Evolutionary conservation across 306 rosid genomes (phyloP).

Genomic region (Begonia masoniana): DNA sequence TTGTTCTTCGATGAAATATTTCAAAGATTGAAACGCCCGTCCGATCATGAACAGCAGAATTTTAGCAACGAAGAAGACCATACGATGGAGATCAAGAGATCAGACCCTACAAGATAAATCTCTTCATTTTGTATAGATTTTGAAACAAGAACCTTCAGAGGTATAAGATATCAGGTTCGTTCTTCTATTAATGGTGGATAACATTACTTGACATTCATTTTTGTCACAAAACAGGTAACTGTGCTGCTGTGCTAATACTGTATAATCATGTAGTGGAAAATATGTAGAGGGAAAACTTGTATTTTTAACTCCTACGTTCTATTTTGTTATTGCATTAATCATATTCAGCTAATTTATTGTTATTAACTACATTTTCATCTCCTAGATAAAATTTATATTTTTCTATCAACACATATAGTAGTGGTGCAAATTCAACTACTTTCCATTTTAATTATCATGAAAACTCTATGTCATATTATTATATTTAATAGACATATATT

Average conservation of each 20-base stretch:
- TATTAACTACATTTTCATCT: too few relatives aligned
- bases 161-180: conserved; percentile 22
- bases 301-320: neutral
- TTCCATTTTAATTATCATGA: too few relatives aligned
- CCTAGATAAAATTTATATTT: too few relatives aligned
- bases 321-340: too few relatives aligned
- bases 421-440: too few relatives aligned
- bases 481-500: too few relatives aligned
- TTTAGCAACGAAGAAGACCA: conserved; percentile 28
- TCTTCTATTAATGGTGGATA: neutral
- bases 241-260: neutral
- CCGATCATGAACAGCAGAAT: conserved; percentile 22
- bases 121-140: conserved; percentile 11
- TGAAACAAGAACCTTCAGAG: neutral
- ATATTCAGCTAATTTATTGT: too few relatives aligned
- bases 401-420: too few relatives aligned
- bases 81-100: conserved; percentile 12
- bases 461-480: too few relatives aligned
- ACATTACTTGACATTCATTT: neutral
- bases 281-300: neutral
- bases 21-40: conserved; percentile 75
- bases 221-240: neutral
- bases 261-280: neutral
- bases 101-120: conserved; percentile 35
- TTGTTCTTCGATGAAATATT: conserved; percentile 93